Percentiles rank a stretch among this genome's conserved stretches.
Evolutionary conservation across 169 alveolate species (phyloP).

Genomic region (Prorocentrum cordatum): DNA sequence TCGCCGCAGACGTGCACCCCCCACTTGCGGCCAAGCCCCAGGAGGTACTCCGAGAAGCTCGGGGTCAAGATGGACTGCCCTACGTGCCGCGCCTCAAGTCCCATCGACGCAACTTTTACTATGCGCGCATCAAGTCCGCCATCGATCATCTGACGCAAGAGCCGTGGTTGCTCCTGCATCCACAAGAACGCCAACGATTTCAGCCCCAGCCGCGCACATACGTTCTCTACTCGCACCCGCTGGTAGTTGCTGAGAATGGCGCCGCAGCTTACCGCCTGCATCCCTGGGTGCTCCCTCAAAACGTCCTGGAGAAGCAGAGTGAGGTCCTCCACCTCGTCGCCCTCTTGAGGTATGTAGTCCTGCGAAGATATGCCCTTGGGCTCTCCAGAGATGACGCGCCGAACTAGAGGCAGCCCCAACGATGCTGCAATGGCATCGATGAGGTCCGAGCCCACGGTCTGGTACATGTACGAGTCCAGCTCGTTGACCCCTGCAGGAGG

Average conservation of each 20-base stretch:
- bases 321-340: too few relatives aligned
- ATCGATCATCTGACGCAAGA: conserved; percentile 16
- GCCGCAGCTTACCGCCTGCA: too few relatives aligned
- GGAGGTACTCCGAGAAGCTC: too few relatives aligned
- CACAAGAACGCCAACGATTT: conserved; percentile 39
- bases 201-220: not conserved
- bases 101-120: conserved; percentile 48
- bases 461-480: conserved; percentile 63
- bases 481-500: conserved; percentile 30
- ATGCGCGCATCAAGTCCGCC: conserved; percentile 48
- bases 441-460: conserved; percentile 14
- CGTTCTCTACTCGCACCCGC: conserved; percentile 42
- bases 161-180: conserved; percentile 46
- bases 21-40: not conserved
- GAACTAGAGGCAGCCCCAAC: too few relatives aligned
- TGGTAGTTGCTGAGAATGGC: too few relatives aligned
- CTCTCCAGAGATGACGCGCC: too few relatives aligned
- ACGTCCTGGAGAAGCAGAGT: too few relatives aligned
- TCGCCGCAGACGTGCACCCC: conserved; percentile 41
- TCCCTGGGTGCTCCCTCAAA: too few relatives aligned
- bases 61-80: conserved; percentile 25
- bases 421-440: too few relatives aligned
- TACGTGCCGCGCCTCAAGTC: conserved; percentile 30
- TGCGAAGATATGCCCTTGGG: too few relatives aligned
- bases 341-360: too few relatives aligned